Conservation (phyloP, 1,284 basidiomycete genomes). For the Puccinia horiana region DNA sequence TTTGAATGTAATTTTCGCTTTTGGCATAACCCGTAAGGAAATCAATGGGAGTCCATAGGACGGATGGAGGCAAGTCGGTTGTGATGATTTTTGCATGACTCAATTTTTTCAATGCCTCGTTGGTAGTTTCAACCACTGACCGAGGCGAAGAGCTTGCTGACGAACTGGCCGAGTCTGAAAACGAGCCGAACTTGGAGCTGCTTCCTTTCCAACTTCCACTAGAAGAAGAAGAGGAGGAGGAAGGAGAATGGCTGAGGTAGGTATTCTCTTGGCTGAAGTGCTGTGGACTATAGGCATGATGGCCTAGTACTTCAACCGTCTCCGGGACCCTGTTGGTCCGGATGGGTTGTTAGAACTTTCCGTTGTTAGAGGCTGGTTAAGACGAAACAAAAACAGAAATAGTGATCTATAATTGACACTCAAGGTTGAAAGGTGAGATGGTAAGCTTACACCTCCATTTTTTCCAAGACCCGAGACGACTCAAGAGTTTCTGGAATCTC, state of each 20-base stretch:
- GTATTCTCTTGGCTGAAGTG: not conserved
- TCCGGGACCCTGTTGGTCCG: not conserved
- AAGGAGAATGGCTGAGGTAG: not conserved
- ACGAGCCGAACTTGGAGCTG: not conserved
- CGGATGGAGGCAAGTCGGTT: not conserved
- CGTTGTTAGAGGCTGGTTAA: too few relatives aligned
- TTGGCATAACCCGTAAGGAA: not conserved
- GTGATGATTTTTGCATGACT: not conserved
- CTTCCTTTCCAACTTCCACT: not conserved
- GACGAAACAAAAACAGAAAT: too few relatives aligned
- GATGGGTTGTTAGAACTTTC: not conserved
- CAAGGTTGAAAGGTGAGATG: too few relatives aligned
- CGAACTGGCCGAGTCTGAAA: not conserved
- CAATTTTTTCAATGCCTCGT: not conserved
- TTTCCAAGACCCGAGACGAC: too few relatives aligned
- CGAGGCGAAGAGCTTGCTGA: not conserved
- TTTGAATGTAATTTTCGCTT: not conserved
- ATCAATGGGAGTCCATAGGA: not conserved
- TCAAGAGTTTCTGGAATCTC: too few relatives aligned
- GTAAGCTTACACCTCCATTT: too few relatives aligned
- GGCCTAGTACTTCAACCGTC: too few relatives aligned
- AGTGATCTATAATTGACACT: too few relatives aligned
- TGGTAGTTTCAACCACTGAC: not conserved
- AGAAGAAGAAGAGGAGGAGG: not conserved
- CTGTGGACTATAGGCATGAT: not conserved